Evolutionary conservation across 1,284 basidiomycete genomes (phyloP).

Genomic region (Cryptococcus sp.): DNA sequence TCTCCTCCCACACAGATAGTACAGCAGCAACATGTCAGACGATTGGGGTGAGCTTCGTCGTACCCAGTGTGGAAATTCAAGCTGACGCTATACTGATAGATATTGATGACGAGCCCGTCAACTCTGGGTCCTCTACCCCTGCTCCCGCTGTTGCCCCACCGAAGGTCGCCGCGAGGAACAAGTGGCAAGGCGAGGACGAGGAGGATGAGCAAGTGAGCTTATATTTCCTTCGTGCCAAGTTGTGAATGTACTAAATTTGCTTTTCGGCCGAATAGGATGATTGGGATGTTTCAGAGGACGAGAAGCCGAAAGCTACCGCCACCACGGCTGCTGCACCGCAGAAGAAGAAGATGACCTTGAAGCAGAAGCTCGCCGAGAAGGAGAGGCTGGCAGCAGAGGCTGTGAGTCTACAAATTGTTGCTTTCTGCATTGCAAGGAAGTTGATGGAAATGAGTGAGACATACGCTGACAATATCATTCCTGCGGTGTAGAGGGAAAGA

Average conservation of each 20-base stretch:
- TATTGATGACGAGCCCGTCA: constrained; percentile 58
- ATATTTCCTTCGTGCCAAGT: constrained; percentile 8
- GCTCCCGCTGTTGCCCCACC: constrained; percentile 45
- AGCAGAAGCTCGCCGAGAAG: constrained; percentile 85
- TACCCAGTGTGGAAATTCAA: background rate
- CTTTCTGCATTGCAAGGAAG: background rate
- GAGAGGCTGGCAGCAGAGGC: constrained; percentile 60
- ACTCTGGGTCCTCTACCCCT: constrained; percentile 54
- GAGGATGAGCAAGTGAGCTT: constrained; percentile 60
- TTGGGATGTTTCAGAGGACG: constrained; percentile 87
- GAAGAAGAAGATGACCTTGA: constrained; percentile 87
- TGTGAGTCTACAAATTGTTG: constrained; percentile 21
- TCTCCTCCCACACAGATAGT: background rate
- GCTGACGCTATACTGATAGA: constrained; percentile 25
- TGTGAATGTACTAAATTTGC: background rate
- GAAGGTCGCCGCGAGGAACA: constrained; percentile 58
- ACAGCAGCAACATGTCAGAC: constrained; percentile 36
- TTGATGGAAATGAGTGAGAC: background rate
- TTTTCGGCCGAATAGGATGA: constrained; percentile 65
- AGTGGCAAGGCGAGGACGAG: constrained; percentile 83
- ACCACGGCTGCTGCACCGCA: constrained; percentile 68
- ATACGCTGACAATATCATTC: background rate
- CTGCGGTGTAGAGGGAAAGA: constrained; percentile 13
- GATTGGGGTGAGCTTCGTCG: constrained; percentile 42
- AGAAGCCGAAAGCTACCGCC: constrained; percentile 61